Conservation (phyloP, 1,284 basidiomycete species). For the Pseudozyma sp. region DNA sequence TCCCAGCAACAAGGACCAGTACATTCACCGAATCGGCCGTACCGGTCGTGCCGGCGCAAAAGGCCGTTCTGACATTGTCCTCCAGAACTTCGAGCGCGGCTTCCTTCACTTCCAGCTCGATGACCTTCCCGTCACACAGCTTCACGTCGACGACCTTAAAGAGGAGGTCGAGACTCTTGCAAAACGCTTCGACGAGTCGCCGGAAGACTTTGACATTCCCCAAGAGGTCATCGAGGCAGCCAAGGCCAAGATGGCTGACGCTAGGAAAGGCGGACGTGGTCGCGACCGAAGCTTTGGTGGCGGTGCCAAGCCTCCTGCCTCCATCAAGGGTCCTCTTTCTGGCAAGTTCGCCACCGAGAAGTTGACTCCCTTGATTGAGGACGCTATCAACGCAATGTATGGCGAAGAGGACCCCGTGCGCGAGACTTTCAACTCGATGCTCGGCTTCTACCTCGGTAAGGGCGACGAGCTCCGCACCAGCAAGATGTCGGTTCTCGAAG, state of each 20-base stretch:
- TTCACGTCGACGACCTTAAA: conserved; percentile 74
- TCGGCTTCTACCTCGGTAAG: conserved; percentile 56
- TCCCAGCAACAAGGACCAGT: conserved; percentile 79
- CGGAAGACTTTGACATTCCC: conserved; percentile 50
- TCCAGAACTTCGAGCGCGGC: conserved; percentile 83
- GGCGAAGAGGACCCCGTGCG: conserved; percentile 23
- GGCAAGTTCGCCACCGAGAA: conserved; percentile 31
- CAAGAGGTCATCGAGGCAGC: conserved; percentile 20
- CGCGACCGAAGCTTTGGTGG: background rate
- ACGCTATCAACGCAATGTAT: conserved; percentile 14
- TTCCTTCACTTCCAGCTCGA: conserved; percentile 79
- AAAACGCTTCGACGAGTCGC: conserved; percentile 73
- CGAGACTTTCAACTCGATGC: conserved; percentile 39
- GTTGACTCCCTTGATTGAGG: conserved; percentile 20
- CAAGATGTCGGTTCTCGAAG: conserved; percentile 42
- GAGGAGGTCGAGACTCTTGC: conserved; percentile 74
- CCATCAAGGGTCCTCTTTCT: conserved; percentile 33
- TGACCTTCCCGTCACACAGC: conserved; percentile 78
- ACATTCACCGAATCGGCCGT: conserved; percentile 90
- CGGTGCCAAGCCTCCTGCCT: conserved; percentile 13
- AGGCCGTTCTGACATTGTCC: conserved; percentile 86
- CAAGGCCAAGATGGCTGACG: conserved; percentile 14
- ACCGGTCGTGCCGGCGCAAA: conserved; percentile 82
- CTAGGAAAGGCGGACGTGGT: conserved; percentile 8
- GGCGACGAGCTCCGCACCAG: conserved; percentile 43